Base-by-base conservation (phyloP, 2,329 filamentous ascomycete genomes). In the Nigrograna mackinnonii region DNA sequence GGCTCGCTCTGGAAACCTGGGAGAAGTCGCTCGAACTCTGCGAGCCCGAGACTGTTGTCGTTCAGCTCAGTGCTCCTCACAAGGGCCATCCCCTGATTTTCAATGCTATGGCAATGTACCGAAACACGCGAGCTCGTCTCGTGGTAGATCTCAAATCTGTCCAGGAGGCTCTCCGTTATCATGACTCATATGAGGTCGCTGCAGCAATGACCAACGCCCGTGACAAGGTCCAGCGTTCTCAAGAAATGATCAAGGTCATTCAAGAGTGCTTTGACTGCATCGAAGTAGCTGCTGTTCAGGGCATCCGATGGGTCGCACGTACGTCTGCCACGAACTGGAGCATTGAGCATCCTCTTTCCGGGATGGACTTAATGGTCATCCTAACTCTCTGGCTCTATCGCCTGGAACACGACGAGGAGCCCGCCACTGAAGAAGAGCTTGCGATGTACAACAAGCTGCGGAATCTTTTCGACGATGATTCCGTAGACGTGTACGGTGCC, bases 271-370 rank as follows among this genome's bases (percentile, higher is more conserved):
- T 94, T 71, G 90, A 95, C 70, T 97, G 91, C 75, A 91, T 99
- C 62, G 92, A 97, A 71, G 96, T 94, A 36, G 92, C 92, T 42
- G 92, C 95, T 34, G 76, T 91, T 49, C 91, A 96, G 70, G 94
- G 92, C 53, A 91, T 97, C 54, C 90, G 92, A 59, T 97, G 94
- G 92, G 91, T 97, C 49, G 92, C 92, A n/a, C 87, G 91, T 56
- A 96, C 92, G 17, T 96, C 91, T 35, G 91, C 94, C 17, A 96
- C 94, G 35, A 97, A 97, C 73, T 99, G 94, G 94, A 97, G 92
- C 68, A 89, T 97, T 47, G 94, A 99, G 75, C 92, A 99, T 69
- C 91, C 94, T 39, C 84, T 99, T 44, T 96, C 91, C 64, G 92
- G 92, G 50, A 84, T 99, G 75, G 94, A 99, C 70, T 80, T 97